Base-by-base conservation (phyloP, 2,329 filamentous ascomycete species). In the Aspergillus sp. region DNA sequence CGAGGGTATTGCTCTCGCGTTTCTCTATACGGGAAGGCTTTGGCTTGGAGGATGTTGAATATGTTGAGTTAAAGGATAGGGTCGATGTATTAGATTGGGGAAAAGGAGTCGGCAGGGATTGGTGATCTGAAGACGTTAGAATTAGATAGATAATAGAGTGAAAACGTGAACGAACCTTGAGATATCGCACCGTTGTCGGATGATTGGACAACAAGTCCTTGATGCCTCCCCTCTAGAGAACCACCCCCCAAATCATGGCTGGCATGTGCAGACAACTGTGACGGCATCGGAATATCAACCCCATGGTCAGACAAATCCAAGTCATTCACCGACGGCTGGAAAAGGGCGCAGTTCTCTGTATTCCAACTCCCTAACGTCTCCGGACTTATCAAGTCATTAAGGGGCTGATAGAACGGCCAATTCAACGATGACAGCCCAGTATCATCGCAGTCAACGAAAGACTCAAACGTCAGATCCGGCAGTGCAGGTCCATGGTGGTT, bases 1-100 rank as follows among this genome's bases (percentile, higher is more conserved):
- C 65, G 33, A 66, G 58, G 12, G 65, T 68, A 48, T 68, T 68
- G 10, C 65, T 55, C 44, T 60, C 61, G 20, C 65, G 65, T 44
- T 67, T 68, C 47, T 60, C 57, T 15, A 66, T 55, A 22, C 60
- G 58, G 3, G n/a, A 35, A 13, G 25, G 25, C n/a, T 46, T 53
- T 15, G 51, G 10, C 15, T 41, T 20, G 17, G 38, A 41, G 12
- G 10, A 13, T 5, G 15, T 23, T 41, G 19, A 41, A 3, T 4
- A 1, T 6, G 38, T 5, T 12, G 38, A 41, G 19, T 13, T 20
- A 19, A 9, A 9, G 10, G 9, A 41, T 7, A 9, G 38, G 3
- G 19, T 41, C 9, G 38, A 23, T 12, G 20, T 20, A 13, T 12
- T 13, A 10, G 5, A 19, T n/a, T 41, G 38, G 23, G 19, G 38